These are phyloP conservation scores for Fusarium sp. DNA, from an alignment of 2,329 filamentous ascomycete genomes.

Conservation along the genomic window DNA sequence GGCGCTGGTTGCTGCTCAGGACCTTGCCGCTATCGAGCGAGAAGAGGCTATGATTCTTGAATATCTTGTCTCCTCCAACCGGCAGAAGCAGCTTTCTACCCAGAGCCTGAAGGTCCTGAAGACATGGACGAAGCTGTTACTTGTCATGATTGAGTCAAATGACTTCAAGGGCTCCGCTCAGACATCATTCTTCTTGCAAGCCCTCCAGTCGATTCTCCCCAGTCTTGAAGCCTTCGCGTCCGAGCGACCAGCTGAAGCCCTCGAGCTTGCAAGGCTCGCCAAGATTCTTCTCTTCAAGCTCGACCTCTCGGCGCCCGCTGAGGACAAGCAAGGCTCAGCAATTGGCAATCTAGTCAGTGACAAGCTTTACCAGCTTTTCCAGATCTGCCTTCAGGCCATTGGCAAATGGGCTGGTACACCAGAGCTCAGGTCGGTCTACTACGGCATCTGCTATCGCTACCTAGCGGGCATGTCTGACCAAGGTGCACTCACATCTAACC, in stretches of 20 bases:
- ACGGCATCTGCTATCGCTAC: slow-evolving; percentile 91
- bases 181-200: slow-evolving; percentile 84
- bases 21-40: slow-evolving; percentile 62
- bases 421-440: slow-evolving; percentile 84
- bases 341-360: slow-evolving; percentile 84
- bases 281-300: slow-evolving; percentile 79
- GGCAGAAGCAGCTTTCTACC: slow-evolving; percentile 67
- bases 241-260: slow-evolving; percentile 75
- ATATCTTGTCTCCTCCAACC: slow-evolving; percentile 73
- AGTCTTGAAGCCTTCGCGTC: slow-evolving; percentile 84
- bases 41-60: slow-evolving; percentile 72
- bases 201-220: slow-evolving; percentile 87
- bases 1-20: slow-evolving; percentile 61
- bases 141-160: slow-evolving; percentile 85
- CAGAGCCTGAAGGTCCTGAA: slow-evolving; percentile 76
- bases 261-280: slow-evolving; percentile 82
- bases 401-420: slow-evolving; percentile 78
- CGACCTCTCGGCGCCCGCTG: slow-evolving; percentile 62
- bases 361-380: slow-evolving; percentile 91
- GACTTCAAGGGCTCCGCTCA: slow-evolving; percentile 80
- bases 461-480: slow-evolving; percentile 75
- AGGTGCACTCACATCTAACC: slow-evolving; percentile 60
- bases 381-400: slow-evolving; percentile 84
- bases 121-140: slow-evolving; percentile 86
- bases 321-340: slow-evolving; percentile 57